Conservation (phyloP, 73 alveolate genomes). For the Blepharisma japonicum region DNA sequence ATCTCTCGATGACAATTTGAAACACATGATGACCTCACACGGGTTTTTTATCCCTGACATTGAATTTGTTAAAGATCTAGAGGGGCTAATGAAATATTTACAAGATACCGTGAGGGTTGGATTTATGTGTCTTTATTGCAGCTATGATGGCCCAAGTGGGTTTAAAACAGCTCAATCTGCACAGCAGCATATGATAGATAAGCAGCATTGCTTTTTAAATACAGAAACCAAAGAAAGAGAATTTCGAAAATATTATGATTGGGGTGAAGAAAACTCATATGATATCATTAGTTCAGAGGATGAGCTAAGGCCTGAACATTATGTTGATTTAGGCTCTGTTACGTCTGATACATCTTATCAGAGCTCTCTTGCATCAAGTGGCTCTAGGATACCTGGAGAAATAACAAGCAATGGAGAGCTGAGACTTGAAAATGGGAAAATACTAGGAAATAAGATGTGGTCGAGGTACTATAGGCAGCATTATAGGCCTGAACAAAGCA, state of each 20-base stretch:
- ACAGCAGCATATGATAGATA: constrained; percentile 67
- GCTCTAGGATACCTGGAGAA: neutral
- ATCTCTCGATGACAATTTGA: constrained; percentile 49
- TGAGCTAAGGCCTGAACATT: neutral
- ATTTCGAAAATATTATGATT: constrained; percentile 8
- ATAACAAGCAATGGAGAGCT: constrained; percentile 21
- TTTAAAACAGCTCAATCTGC: constrained; percentile 24
- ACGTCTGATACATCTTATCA: neutral
- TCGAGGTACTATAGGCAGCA: constrained; percentile 23
- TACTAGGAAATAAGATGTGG: neutral
- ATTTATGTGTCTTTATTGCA: constrained; percentile 49
- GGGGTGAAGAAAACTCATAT: neutral
- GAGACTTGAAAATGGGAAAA: constrained; percentile 10
- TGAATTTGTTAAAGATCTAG: constrained; percentile 52
- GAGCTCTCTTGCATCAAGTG: neutral
- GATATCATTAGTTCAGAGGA: constrained; percentile 2
- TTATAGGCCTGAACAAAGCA: neutral
- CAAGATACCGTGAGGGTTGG: constrained; percentile 50
- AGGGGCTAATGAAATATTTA: constrained; percentile 49
- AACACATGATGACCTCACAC: constrained; percentile 59
- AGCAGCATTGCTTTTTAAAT: constrained; percentile 56
- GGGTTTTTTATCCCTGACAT: constrained; percentile 60
- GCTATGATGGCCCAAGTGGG: constrained; percentile 33
- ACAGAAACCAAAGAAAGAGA: constrained; percentile 52
- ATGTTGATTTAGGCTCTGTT: neutral